These are phyloP conservation scores for Scheffersomyces stambukii DNA, from an alignment of 1,139 yeast species.

Conservation along the genomic window DNA sequence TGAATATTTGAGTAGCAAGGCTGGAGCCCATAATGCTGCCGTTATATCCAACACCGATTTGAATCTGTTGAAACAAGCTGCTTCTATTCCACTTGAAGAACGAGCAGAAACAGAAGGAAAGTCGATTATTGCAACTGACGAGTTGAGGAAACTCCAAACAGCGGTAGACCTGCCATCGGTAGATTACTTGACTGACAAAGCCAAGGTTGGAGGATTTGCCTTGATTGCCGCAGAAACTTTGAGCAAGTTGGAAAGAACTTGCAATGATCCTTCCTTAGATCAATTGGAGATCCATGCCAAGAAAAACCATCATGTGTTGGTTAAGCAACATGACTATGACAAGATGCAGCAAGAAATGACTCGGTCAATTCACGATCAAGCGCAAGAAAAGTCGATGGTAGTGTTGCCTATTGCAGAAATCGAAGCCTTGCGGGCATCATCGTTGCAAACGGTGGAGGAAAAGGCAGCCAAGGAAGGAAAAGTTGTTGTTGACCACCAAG, in stretches of 20 bases:
- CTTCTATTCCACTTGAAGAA: too few relatives aligned
- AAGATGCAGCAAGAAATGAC: conserved; percentile 3
- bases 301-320: conserved; percentile 8
- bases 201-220: conserved; percentile 13
- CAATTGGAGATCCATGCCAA: conserved; percentile 15
- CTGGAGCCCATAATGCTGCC: conserved; percentile 16
- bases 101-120: too few relatives aligned
- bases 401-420: conserved; percentile 17
- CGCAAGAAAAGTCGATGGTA: conserved; percentile 9
- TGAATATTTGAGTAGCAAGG: conserved; percentile 29
- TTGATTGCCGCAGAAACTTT: conserved; percentile 17
- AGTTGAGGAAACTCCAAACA: conserved; percentile 9
- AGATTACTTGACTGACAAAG: conserved; percentile 23
- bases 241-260: conserved; percentile 14
- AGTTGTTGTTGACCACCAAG: conserved; percentile 6
- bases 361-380: conserved; percentile 9
- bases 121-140: too few relatives aligned
- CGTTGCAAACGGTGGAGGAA: conserved; percentile 11
- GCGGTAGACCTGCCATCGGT: conserved; percentile 19
- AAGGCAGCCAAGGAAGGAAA: conserved; percentile 8
- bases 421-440: conserved; percentile 13
- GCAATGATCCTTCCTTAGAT: conserved; percentile 16
- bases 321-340: conserved; percentile 5
- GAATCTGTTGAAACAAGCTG: too few relatives aligned
- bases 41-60: conserved; percentile 23